Conservation (phyloP, 2,329 filamentous ascomycete genomes). For the Ophiostoma ips region DNA sequence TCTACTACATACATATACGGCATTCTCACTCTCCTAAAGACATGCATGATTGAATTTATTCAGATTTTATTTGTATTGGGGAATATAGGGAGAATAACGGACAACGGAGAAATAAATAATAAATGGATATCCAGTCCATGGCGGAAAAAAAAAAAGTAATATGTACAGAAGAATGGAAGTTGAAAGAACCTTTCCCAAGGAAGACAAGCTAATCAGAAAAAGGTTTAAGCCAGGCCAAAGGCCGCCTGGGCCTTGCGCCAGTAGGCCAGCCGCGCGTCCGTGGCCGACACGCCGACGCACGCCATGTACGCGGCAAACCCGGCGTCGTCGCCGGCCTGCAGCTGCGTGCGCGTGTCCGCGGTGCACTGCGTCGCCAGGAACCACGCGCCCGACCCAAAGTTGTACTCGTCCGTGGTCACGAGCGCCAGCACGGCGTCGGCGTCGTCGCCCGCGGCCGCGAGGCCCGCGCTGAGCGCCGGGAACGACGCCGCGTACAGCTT, state of each 20-base stretch:
- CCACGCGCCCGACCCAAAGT: constrained; percentile 41
- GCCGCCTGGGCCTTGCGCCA: constrained; percentile 33
- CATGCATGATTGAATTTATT: too few relatives aligned
- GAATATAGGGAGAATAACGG: too few relatives aligned
- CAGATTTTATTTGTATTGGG: neutral
- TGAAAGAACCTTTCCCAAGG: too few relatives aligned
- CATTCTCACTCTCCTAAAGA: too few relatives aligned
- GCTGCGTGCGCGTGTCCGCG: constrained; percentile 18
- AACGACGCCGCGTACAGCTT: constrained; percentile 33
- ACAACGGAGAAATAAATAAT: too few relatives aligned
- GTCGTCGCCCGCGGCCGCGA: constrained; percentile 19
- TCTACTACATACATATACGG: too few relatives aligned
- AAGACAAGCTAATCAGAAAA: too few relatives aligned
- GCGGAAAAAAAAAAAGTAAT: neutral
- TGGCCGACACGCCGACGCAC: constrained; percentile 28
- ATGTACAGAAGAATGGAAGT: too few relatives aligned
- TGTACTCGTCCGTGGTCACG: constrained; percentile 34
- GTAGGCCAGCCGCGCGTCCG: constrained; percentile 23
- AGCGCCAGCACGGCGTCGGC: constrained; percentile 29
- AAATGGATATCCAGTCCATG: too few relatives aligned
- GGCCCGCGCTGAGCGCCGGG: constrained; percentile 21
- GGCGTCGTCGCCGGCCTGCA: constrained; percentile 25
- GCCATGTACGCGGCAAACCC: constrained; percentile 33
- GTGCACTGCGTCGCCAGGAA: constrained; percentile 33
- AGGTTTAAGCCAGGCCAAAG: constrained; percentile 21